Conservation (phyloP, 2,329 filamentous ascomycete genomes). For the Ophiostoma tasmaniense region DNA sequence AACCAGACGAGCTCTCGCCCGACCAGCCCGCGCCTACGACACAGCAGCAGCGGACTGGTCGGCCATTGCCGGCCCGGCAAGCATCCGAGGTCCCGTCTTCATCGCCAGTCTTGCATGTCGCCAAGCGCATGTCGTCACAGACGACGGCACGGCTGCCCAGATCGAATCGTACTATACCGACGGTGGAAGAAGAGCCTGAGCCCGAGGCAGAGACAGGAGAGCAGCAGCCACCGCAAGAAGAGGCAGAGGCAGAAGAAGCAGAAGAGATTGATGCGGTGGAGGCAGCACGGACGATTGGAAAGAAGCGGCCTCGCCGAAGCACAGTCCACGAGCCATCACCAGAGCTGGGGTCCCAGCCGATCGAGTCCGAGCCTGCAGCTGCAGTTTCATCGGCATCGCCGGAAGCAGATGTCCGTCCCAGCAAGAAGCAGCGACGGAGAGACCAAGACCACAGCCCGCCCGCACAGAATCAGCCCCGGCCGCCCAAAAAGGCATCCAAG, state of each 20-base stretch:
- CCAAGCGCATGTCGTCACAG: slow-evolving; percentile 8
- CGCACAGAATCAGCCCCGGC: slow-evolving; percentile 33
- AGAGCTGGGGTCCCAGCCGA: slow-evolving; percentile 32
- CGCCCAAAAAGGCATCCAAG: slow-evolving; percentile 20
- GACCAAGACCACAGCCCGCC: slow-evolving; percentile 32
- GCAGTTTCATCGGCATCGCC: slow-evolving; percentile 20
- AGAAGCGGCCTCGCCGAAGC: slow-evolving; percentile 36
- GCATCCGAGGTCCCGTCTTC: slow-evolving; percentile 15
- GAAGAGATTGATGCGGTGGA: slow-evolving; percentile 38
- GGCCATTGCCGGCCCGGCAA: background rate
- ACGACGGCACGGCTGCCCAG: background rate
- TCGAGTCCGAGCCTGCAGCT: slow-evolving; percentile 26
- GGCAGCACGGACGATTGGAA: slow-evolving; percentile 35
- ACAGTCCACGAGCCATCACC: slow-evolving; percentile 31
- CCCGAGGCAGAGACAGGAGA: slow-evolving; percentile 20
- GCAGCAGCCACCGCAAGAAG: slow-evolving; percentile 20
- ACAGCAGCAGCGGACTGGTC: background rate
- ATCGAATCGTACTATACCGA: background rate
- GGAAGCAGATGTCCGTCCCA: slow-evolving; percentile 24
- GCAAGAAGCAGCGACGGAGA: slow-evolving; percentile 33
- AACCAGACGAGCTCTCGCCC: slow-evolving; percentile 20
- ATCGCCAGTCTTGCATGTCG: slow-evolving; percentile 4
- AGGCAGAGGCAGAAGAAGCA: slow-evolving; percentile 28
- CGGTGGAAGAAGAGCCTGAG: slow-evolving; percentile 6
- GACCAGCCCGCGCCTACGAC: slow-evolving; percentile 11